Percentiles rank a stretch among this genome's conserved stretches.
These are phyloP conservation scores for Leishmania amazonensis DNA, from an alignment of 208 protist species.

Conservation along the genomic window DNA sequence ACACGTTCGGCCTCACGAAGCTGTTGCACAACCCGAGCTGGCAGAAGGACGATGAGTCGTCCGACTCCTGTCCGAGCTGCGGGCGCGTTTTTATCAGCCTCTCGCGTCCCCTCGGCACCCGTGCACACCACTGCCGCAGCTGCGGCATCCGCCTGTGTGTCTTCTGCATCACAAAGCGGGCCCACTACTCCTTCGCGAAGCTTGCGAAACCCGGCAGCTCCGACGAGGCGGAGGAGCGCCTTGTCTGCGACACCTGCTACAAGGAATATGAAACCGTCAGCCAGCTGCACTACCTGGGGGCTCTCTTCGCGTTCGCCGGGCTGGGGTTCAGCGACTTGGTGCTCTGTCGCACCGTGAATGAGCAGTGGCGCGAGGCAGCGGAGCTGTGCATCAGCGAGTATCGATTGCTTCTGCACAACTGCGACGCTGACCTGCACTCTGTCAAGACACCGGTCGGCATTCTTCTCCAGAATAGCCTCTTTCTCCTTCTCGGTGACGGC, in stretches of 20 bases:
- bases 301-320: constrained; percentile 58
- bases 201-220: constrained; percentile 58
- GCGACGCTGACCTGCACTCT: constrained; percentile 38
- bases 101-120: constrained; percentile 32
- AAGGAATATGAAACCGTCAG: constrained; percentile 46
- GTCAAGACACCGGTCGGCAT: constrained; percentile 46
- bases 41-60: constrained; percentile 60
- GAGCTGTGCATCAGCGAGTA: constrained; percentile 82
- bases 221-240: constrained; percentile 55
- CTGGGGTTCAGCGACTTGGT: constrained; percentile 64
- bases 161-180: constrained; percentile 53
- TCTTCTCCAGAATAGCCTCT: constrained; percentile 64
- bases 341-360: constrained; percentile 63
- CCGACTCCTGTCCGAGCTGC: constrained; percentile 47
- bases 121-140: constrained; percentile 68
- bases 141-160: constrained; percentile 68
- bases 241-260: constrained; percentile 66
- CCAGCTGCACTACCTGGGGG: constrained; percentile 62
- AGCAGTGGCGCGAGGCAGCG: constrained; percentile 66
- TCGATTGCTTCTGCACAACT: constrained; percentile 63
- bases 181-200: constrained; percentile 70
- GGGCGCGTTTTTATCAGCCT: constrained; percentile 38
- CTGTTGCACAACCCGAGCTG: constrained; percentile 57
- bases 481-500: constrained; percentile 45
- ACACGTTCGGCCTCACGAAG: constrained; percentile 37